Base-by-base conservation (phyloP, 331 rosid genomes). In the Phaseolus coccineus region DNA sequence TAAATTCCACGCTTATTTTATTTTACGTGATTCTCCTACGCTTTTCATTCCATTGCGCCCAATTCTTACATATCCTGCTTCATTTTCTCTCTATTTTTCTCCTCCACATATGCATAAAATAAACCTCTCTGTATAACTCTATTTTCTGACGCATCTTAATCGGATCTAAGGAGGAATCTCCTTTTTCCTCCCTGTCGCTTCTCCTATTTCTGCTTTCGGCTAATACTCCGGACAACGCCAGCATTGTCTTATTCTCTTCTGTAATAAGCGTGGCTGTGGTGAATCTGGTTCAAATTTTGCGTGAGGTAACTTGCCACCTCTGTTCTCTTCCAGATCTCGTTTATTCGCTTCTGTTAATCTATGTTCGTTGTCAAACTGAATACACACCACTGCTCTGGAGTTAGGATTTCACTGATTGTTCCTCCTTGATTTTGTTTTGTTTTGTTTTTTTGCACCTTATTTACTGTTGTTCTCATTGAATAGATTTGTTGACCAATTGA, bases 121-220 rank as follows among this genome's bases (percentile, higher is more conserved):
- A 1, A 11, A 39, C 19, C 12, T 13, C 24, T 37, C 1, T 46
- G 48, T 7, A 7, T 39, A 3, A 9, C 48, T 9, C 1, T 7
- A 1, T 35, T 56, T 27, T 30, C 37, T 22, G 3, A 30, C 24
- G 3, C 30, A 12, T 40, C 11, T 8, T 25, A 0, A 16, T 84
- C 77, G 79, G 87, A 77, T 77, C 87, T 80, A 76, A 39, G 3
- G 33, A 69, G 6, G 2, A 24, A 42, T 42, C 14, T 27, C 13
- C 1, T n/a, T 33, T 72, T 63, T 27, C 11, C 11, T 11, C 63
- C 7, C 24, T 61, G 4, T 35, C 47, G 4, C 37, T 64, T 33
- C n/a, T 51, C 28, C 33, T 27, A 67, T 67, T 37, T 73, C 3
- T 9, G 4, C 3, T 46, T 10, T 11, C 1, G 1, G 3, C 7